Percentiles rank a stretch among this genome's conserved stretches.
These are phyloP conservation scores for Termitomyces eurrhizus DNA, from an alignment of 768 basidiomycete genomes.

Conservation along the genomic window DNA sequence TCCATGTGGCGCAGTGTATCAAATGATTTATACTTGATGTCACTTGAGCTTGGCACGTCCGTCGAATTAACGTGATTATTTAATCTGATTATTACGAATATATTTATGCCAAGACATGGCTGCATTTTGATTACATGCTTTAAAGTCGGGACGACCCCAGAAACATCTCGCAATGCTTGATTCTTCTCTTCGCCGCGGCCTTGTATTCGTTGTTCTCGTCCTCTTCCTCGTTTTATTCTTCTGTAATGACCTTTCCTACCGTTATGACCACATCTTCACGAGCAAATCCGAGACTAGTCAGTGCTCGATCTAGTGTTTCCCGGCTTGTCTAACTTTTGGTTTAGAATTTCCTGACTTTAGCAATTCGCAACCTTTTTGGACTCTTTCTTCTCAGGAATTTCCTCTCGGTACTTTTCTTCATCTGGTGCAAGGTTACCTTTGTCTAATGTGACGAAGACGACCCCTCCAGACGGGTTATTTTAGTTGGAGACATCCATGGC, in stretches of 20 bases:
- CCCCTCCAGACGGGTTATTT: conserved; percentile 53
- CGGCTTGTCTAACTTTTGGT: not conserved
- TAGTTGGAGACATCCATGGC: conserved; percentile 89
- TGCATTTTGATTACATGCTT: not conserved
- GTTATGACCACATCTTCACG: not conserved
- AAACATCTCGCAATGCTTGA: conserved; percentile 9
- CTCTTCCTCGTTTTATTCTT: conserved; percentile 43
- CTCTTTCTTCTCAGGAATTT: conserved; percentile 45
- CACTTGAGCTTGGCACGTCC: not conserved
- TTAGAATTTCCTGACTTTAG: conserved; percentile 55
- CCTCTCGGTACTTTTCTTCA: conserved; percentile 42
- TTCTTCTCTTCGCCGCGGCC: conserved; percentile 17
- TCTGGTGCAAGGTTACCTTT: not conserved
- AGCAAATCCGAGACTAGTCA: not conserved
- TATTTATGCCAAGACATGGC: not conserved
- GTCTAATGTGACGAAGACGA: conserved; percentile 35
- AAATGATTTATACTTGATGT: not conserved
- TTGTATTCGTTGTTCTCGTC: conserved; percentile 32
- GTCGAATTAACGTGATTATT: not conserved
- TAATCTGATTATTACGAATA: not conserved
- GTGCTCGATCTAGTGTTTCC: not conserved
- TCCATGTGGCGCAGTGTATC: not conserved
- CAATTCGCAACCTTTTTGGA: conserved; percentile 38
- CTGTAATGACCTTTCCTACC: conserved; percentile 26
- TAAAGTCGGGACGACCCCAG: conserved; percentile 8